These are phyloP conservation scores for Fusarium algeriense DNA, from an alignment of 2,329 filamentous ascomycete species.

Conservation along the genomic window DNA sequence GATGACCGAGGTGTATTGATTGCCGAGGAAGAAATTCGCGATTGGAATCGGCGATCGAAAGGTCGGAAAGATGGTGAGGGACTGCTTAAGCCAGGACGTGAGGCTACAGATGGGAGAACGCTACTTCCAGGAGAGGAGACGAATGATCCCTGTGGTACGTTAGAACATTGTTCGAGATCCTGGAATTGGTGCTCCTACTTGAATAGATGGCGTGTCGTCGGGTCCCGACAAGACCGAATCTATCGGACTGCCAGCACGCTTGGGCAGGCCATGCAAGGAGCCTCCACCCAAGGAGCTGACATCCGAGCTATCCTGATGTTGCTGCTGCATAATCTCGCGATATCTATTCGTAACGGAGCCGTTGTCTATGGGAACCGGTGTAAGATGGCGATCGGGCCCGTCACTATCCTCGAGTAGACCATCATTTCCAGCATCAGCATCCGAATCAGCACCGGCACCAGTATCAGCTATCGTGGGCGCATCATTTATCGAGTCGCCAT, in stretches of 20 bases:
- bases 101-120: constrained; percentile 75
- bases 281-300: constrained; percentile 64
- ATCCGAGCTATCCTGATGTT: constrained; percentile 62
- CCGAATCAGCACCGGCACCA: constrained; percentile 26
- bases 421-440: constrained; percentile 12
- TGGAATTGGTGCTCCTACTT: constrained; percentile 64
- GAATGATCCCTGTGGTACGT: constrained; percentile 66
- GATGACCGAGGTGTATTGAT: constrained; percentile 73
- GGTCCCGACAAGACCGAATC: constrained; percentile 79
- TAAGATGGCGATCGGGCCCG: constrained; percentile 30
- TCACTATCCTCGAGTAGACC: constrained; percentile 32
- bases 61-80: constrained; percentile 88
- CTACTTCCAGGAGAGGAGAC: constrained; percentile 80
- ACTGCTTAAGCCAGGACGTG: constrained; percentile 73
- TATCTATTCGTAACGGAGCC: constrained; percentile 56
- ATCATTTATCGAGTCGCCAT: constrained; percentile 55
- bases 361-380: constrained; percentile 41
- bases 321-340: constrained; percentile 59
- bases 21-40: constrained; percentile 74
- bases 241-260: constrained; percentile 73
- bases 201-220: constrained; percentile 86
- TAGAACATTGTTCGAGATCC: constrained; percentile 29
- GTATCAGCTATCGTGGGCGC: constrained; percentile 29
- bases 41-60: constrained; percentile 95
- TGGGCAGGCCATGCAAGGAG: constrained; percentile 62